Base-by-base conservation (phyloP, 2,329 filamentous ascomycete genomes). In the Monascus ruber region DNA sequence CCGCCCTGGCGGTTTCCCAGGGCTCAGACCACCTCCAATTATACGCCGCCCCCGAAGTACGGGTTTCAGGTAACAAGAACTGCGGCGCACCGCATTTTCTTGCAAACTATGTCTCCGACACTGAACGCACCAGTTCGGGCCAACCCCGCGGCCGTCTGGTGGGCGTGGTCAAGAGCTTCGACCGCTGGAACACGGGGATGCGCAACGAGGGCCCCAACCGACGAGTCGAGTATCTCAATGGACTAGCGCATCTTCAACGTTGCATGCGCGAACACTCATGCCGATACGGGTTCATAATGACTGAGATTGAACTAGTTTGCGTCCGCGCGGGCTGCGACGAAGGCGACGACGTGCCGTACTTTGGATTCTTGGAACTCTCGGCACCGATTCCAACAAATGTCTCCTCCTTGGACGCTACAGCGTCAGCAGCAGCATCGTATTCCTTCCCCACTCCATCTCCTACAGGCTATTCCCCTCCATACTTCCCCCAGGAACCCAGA, bases 101-200 rank as follows among this genome's bases (percentile, higher is more conserved):
- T 26, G 69, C 69, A 31, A 72, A 72, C 46, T 73, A 74, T 52
- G 59, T 65, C n/a, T 67, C 66, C 26, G 71, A 74, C 48, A 65
- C 58, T 4, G 69, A 71, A 9, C 56, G 56, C 6, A 70, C 71
- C 4, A 59, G 65, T 42, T 62, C 68, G 4, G 71, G 71, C 7
- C 59, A 64, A 64, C 44, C 72, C 54, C 55, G 77, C 62, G 55
- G 81, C 24, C 78, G 83, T 27, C 74, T 87, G 8, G 80, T 89
- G 36, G 85, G 89, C 5, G 73, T 95, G n/a, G 83, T 93, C 52
- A 89, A 89, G 65, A 83, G 79, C 58, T 95, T 89, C 57, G 84
- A 94, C 62, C 81, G 85, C 52, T 95, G 93, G 83, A 94, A 94
- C 71, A 91, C 86, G 1, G 85, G 84, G 46, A 94, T 94, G 85